Conservation (phyloP, 2,329 filamentous ascomycete genomes). For the Teratosphaeria gauchensis region DNA sequence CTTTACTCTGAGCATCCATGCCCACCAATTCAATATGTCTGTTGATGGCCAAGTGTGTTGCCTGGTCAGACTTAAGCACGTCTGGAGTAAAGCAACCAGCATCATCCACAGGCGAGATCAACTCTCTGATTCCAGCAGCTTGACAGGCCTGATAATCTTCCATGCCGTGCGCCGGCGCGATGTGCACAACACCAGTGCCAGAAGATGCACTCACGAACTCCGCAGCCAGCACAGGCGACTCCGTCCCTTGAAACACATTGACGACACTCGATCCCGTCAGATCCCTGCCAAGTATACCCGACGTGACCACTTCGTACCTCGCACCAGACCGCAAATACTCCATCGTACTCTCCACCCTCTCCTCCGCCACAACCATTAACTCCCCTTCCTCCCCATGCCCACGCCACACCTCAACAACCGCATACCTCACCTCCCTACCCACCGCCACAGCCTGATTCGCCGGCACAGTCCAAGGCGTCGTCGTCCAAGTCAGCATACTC, state of each 20-base stretch:
- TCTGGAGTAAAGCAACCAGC: slow-evolving; percentile 70
- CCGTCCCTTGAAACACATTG: slow-evolving; percentile 33
- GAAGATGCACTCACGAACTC: slow-evolving; percentile 83
- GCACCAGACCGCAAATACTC: slow-evolving; percentile 40
- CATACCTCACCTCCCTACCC: slow-evolving; percentile 2
- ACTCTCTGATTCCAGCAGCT: slow-evolving; percentile 54
- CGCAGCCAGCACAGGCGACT: slow-evolving; percentile 62
- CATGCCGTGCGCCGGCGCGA: slow-evolving; percentile 90
- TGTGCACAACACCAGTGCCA: slow-evolving; percentile 91
- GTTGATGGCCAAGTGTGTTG: slow-evolving; percentile 14
- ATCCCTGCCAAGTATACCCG: not conserved
- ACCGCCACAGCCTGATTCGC: slow-evolving; percentile 87
- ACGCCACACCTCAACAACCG: slow-evolving; percentile 7
- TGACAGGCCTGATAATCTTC: slow-evolving; percentile 86
- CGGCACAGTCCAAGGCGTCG: slow-evolving; percentile 93
- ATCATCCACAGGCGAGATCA: slow-evolving; percentile 75
- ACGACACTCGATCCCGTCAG: slow-evolving; percentile 11
- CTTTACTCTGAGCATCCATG: slow-evolving; percentile 60
- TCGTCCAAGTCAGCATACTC: slow-evolving; percentile 93
- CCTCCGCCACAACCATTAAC: slow-evolving; percentile 60
- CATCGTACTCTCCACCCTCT: slow-evolving; percentile 53
- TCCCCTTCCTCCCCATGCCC: slow-evolving; percentile 1
- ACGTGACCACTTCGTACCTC: slow-evolving; percentile 7
- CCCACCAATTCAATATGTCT: slow-evolving; percentile 45
- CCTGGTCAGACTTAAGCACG: slow-evolving; percentile 56